Conservation (phyloP, 768 basidiomycete species). For the Suillus discolor region DNA sequence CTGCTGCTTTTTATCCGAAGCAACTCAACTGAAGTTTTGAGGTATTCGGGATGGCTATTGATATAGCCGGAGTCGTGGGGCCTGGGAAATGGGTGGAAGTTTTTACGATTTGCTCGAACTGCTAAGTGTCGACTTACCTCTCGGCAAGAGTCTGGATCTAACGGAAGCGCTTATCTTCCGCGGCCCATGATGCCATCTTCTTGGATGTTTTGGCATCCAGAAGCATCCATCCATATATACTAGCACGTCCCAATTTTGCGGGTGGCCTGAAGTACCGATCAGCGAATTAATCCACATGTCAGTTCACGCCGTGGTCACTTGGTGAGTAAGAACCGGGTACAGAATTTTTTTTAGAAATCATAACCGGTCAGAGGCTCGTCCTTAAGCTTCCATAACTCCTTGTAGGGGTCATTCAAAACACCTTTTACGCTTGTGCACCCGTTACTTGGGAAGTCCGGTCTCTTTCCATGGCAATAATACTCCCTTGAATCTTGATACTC, state of each 20-base stretch:
- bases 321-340: conserved; percentile 5
- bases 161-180: not conserved
- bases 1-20: conserved; percentile 1
- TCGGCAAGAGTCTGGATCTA: not conserved
- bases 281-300: not conserved
- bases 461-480: not conserved
- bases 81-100: not conserved
- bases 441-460: not conserved
- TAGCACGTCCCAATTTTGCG: not conserved
- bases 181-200: not conserved
- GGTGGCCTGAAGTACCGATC: not conserved
- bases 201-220: not conserved
- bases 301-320: not conserved
- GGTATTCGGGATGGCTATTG: conserved; percentile 6
- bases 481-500: not conserved
- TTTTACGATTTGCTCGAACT: not conserved
- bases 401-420: not conserved
- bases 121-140: not conserved
- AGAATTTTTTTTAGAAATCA: not conserved
- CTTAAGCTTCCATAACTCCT: not conserved
- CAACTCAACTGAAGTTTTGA: not conserved
- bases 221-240: not conserved
- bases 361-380: not conserved
- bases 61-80: conserved; percentile 9
- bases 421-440: not conserved